Base-by-base conservation (phyloP, 805 yeast species). In the Kodamaea neixiangensis region DNA sequence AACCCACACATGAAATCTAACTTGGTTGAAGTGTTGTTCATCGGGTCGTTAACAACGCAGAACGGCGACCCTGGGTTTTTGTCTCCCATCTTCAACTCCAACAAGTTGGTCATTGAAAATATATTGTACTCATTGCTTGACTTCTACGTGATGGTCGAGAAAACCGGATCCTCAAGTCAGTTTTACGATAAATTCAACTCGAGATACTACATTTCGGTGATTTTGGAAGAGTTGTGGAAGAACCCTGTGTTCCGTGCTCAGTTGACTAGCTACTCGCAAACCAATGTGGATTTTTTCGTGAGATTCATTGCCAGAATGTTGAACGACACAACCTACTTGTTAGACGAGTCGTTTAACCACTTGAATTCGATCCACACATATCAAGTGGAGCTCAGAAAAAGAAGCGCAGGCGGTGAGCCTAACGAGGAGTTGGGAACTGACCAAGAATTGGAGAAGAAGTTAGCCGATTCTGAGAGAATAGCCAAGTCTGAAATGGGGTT, bases 111-210 rank as follows among this genome's bases (percentile, higher is more conserved):
- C 1, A 69, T 73, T 25, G 74, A 83, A 35, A 83, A 91, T 64
- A 65, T 94, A 55, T 73, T 94, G 51, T 91, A 89, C 61, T 87
- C 97, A 0, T 76, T 94, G 50, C 78, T 94, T 68, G 96, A 90
- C 60, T 87, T 91, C 54, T 94, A 93, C 66, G 96, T 94, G 33
- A 89, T 89, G 77, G 92, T 93, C 46, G 99, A 94, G 66, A 91
- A 89, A 62, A 94, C 99, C 0, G 99, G 99, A 7, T 87, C 97
- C 1, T 85, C 93, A 6, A 84, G 96, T 0, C 98, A 94, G 68
- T 94, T 93, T 64, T 93, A 93, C 67, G 99, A 94, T 67, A 94
- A 94, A 69, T 94, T 94, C 72, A 92, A 90, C 66, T 82, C 89
- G 41, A 80, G 99, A 66, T 93, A 84, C 68, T 86, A 89, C 64